Evolutionary conservation across 2,329 filamentous ascomycete genomes (phyloP).

Genomic region (Botrytis squamosa): DNA sequence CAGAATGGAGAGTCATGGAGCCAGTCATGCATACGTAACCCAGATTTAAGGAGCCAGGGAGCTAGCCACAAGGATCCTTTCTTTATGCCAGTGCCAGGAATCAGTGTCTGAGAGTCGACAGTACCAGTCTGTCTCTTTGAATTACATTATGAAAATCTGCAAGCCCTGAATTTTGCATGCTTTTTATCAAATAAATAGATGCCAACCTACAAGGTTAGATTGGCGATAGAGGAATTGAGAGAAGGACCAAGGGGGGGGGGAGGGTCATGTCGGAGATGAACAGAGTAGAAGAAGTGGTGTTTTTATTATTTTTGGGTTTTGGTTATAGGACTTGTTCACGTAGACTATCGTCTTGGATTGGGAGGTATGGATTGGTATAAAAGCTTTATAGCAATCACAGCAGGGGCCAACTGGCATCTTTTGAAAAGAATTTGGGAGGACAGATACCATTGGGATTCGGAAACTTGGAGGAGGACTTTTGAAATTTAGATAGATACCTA

Average conservation of each 20-base stretch:
- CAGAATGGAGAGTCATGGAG: conserved; percentile 19
- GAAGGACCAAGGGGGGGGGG: not conserved
- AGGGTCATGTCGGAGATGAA: not conserved
- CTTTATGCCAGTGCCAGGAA: not conserved
- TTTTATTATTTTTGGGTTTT: not conserved
- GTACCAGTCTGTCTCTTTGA: conserved; percentile 9
- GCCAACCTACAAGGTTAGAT: not conserved
- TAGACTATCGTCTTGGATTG: not conserved
- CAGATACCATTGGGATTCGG: conserved; percentile 10
- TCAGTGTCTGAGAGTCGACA: not conserved
- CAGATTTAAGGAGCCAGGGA: not conserved
- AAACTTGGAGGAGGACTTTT: not conserved
- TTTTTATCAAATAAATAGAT: conserved; percentile 9
- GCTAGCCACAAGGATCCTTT: not conserved
- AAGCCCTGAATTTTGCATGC: conserved; percentile 7
- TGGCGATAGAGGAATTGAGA: not conserved
- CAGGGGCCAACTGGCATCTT: not conserved
- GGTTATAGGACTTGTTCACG: not conserved
- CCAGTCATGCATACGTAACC: conserved; percentile 21
- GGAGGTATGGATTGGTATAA: conserved; percentile 8
- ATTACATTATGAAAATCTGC: not conserved
- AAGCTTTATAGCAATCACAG: not conserved
- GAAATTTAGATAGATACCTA: conserved; percentile 17
- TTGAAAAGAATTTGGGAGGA: conserved; percentile 11
- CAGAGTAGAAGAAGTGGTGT: not conserved